These are phyloP conservation scores for Fusarium sp. DNA, from an alignment of 2,329 filamentous ascomycete species.

Conservation along the genomic window DNA sequence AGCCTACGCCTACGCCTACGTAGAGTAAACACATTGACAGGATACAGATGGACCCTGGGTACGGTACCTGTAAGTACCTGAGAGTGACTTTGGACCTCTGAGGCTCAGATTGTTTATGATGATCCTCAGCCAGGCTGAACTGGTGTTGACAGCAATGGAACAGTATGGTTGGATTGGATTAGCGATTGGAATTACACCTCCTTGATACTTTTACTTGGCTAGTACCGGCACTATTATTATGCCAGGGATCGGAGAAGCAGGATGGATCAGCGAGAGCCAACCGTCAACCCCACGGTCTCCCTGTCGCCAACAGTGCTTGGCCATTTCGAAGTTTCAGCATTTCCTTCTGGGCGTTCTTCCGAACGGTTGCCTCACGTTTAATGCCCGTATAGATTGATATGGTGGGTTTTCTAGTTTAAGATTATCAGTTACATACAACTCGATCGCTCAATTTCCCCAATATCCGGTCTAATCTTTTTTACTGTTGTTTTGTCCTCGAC, in stretches of 20 bases:
- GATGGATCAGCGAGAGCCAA: constrained; percentile 45
- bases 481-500: not conserved
- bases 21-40: not conserved
- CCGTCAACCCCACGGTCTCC: constrained; percentile 47
- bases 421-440: constrained; percentile 28
- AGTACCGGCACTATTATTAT: constrained; percentile 1
- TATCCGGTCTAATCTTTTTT: constrained; percentile 8
- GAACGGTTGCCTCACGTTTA: constrained; percentile 6
- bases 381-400: not conserved
- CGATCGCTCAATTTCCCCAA: constrained; percentile 21
- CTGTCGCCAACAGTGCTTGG: constrained; percentile 34
- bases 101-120: not conserved
- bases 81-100: constrained; percentile 21
- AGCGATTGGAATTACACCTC: constrained; percentile 20
- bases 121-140: constrained; percentile 16
- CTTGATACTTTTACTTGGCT: constrained; percentile 6
- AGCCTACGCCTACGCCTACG: not conserved
- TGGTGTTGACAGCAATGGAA: constrained; percentile 13
- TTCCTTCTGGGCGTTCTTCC: constrained; percentile 8
- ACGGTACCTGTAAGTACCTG: constrained; percentile 23
- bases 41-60: constrained; percentile 13
- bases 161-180: constrained; percentile 22
- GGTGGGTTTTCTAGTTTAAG: constrained; percentile 7
- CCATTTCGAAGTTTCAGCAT: constrained; percentile 35
- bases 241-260: constrained; percentile 23